phyloP scores from a whole-genome alignment of 1,284 basidiomycete species.

The Ustilago shanxiensis region DNA sequence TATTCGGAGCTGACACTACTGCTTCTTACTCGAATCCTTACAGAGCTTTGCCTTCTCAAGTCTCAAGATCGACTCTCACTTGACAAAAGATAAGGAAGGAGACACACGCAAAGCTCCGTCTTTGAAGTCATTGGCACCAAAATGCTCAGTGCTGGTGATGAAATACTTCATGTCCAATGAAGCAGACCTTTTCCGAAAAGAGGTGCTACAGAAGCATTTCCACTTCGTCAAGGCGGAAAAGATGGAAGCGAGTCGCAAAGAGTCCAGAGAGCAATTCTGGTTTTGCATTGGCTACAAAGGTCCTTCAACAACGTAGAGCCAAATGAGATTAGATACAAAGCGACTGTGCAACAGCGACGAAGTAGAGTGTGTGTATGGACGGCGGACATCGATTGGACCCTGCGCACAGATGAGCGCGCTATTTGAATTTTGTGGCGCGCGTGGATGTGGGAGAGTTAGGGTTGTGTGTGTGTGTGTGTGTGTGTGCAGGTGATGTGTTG shows the following conservation, averaged over 20 bases:
- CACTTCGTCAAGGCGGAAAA: slow-evolving; percentile 58
- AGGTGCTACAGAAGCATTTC: slow-evolving; percentile 54
- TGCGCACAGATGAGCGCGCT: slow-evolving; percentile 14
- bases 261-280: slow-evolving; percentile 65
- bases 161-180: slow-evolving; percentile 63
- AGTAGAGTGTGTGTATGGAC: neutral
- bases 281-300: slow-evolving; percentile 55
- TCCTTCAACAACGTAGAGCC: neutral
- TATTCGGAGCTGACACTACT: neutral
- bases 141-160: slow-evolving; percentile 41
- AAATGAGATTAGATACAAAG: neutral
- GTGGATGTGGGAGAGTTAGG: too few relatives aligned
- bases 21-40: neutral
- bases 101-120: slow-evolving; percentile 7
- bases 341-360: neutral
- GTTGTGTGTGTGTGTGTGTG: too few relatives aligned
- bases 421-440: slow-evolving; percentile 6
- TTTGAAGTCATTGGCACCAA: slow-evolving; percentile 15
- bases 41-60: slow-evolving; percentile 33
- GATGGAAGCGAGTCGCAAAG: slow-evolving; percentile 59
- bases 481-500: slow-evolving; percentile 18
- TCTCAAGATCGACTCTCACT: slow-evolving; percentile 17
- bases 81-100: neutral
- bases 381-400: slow-evolving; percentile 22
- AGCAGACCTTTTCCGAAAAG: slow-evolving; percentile 55